phyloP scores from a whole-genome alignment of 176 grass and related monocot species.

The Avena atlantica region DNA sequence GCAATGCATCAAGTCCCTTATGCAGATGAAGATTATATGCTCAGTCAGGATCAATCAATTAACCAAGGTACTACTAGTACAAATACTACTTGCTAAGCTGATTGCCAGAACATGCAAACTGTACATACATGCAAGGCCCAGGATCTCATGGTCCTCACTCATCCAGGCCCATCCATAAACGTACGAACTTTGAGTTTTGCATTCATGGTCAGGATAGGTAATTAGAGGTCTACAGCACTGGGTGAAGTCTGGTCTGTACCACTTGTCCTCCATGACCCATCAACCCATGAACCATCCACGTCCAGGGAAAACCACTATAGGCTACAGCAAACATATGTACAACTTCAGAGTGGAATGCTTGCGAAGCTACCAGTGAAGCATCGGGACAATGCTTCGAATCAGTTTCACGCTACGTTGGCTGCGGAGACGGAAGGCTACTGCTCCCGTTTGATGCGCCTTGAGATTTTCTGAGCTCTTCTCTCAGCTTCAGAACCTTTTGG shows the following conservation, averaged over 20 bases:
- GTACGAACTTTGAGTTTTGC: not conserved
- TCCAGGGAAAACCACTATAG: not conserved
- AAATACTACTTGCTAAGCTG: not conserved
- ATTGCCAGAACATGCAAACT: not conserved
- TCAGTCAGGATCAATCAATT: not conserved
- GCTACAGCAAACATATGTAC: not conserved
- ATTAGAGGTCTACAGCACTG: conserved; percentile 8
- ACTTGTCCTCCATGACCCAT: not conserved
- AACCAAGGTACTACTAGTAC: not conserved
- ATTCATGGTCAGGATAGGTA: not conserved
- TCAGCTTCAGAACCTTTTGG: conserved; percentile 73
- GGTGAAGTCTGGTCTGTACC: not conserved
- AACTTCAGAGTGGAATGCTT: not conserved
- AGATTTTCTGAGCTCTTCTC: conserved; percentile 56
- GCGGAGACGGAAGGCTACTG: not conserved
- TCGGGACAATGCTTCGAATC: not conserved
- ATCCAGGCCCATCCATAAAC: not conserved
- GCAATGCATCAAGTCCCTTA: not conserved
- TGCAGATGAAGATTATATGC: not conserved
- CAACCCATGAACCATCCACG: not conserved
- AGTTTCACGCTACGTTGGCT: not conserved
- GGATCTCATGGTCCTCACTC: not conserved
- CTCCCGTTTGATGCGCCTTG: conserved; percentile 20
- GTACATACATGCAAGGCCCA: not conserved
- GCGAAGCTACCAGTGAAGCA: not conserved